phyloP scores from a whole-genome alignment of 192 early-diverging fungal species.

The Globomyces pollinis-pini region DNA sequence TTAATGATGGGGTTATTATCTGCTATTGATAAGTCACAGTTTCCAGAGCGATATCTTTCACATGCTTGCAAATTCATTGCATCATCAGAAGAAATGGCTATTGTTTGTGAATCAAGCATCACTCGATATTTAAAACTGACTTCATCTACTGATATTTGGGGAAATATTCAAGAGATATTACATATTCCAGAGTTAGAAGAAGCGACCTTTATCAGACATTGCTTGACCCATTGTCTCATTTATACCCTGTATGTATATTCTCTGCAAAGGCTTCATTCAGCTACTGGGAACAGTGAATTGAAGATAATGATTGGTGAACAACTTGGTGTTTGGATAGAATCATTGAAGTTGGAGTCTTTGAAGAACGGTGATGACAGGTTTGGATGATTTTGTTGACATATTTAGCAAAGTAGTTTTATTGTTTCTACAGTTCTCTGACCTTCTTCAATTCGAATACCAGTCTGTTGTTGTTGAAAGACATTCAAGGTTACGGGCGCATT shows the following conservation, averaged over 20 bases:
- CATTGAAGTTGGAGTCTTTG: constrained; percentile 20
- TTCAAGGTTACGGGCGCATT: constrained; percentile 6
- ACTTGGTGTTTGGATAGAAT: constrained; percentile 25
- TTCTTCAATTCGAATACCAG: constrained; percentile 8
- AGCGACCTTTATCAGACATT: constrained; percentile 24
- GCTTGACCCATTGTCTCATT: constrained; percentile 24
- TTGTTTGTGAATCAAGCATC: constrained; percentile 21
- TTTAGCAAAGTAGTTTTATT: constrained; percentile 20
- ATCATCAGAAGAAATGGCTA: constrained; percentile 25
- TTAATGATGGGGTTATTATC: too few relatives aligned
- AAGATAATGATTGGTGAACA: constrained; percentile 30
- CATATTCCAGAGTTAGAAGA: constrained; percentile 24
- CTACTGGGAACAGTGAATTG: constrained; percentile 11
- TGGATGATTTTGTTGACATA: background rate
- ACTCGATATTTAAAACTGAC: background rate
- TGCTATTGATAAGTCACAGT: constrained; percentile 4
- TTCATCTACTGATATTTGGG: background rate
- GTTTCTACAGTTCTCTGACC: constrained; percentile 16
- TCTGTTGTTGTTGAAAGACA: background rate
- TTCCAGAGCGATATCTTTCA: constrained; percentile 16
- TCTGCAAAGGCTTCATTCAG: constrained; percentile 13
- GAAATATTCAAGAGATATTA: background rate
- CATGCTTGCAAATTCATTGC: constrained; percentile 7
- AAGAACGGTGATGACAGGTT: constrained; percentile 10
- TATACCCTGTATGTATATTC: constrained; percentile 27